phyloP scores from a whole-genome alignment of 306 rosid species.

The Betula pendula region DNA sequence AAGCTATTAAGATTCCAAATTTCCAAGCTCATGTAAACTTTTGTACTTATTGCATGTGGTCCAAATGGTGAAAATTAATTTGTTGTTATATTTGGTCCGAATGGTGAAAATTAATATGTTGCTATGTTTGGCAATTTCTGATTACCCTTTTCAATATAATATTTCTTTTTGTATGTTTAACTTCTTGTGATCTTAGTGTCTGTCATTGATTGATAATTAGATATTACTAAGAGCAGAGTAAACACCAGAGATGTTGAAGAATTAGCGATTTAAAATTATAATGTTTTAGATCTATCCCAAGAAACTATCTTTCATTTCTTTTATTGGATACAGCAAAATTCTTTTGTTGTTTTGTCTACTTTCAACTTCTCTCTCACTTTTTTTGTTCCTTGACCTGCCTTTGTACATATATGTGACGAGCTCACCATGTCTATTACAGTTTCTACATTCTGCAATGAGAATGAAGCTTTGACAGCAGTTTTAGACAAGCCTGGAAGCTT shows the following conservation, averaged over 20 bases:
- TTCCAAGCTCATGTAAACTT: slow-evolving; percentile 10
- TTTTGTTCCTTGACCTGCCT: not conserved
- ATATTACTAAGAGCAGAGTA: slow-evolving; percentile 20
- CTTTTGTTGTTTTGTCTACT: not conserved
- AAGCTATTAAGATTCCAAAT: slow-evolving; percentile 17
- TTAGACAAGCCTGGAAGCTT: slow-evolving; percentile 60
- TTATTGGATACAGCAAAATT: slow-evolving; percentile 8
- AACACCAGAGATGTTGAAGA: not conserved
- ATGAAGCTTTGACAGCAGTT: slow-evolving; percentile 69
- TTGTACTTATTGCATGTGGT: slow-evolving; percentile 34
- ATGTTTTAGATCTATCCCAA: slow-evolving; percentile 8
- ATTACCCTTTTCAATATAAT: not conserved
- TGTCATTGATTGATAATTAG: not conserved
- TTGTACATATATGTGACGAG: slow-evolving; percentile 27
- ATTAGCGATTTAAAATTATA: not conserved
- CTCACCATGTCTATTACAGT: slow-evolving; percentile 41
- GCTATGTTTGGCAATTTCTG: slow-evolving; percentile 30
- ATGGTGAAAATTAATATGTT: slow-evolving; percentile 18
- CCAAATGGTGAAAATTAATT: slow-evolving; percentile 26
- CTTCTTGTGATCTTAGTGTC: slow-evolving; percentile 18
- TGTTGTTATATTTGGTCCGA: slow-evolving; percentile 33
- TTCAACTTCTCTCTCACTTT: slow-evolving; percentile 18
- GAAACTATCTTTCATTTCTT: slow-evolving; percentile 7
- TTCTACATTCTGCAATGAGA: slow-evolving; percentile 57
- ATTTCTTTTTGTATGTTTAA: slow-evolving; percentile 27